These are phyloP conservation scores for Pouteria glomerata DNA, from an alignment of 148 eudicot species.

Conservation along the genomic window DNA sequence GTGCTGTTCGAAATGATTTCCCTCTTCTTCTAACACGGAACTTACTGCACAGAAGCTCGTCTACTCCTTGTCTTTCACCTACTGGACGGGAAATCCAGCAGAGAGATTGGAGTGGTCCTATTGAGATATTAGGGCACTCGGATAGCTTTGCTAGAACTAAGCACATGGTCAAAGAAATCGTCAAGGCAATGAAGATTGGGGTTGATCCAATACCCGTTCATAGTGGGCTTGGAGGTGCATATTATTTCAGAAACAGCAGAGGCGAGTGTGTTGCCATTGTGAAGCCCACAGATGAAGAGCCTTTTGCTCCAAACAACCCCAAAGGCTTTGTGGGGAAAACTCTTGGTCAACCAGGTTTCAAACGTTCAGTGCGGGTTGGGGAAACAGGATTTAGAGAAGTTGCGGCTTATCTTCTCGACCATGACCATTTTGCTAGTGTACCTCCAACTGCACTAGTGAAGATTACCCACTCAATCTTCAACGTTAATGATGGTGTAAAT, in stretches of 20 bases:
- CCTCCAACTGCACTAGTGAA: constrained; percentile 34
- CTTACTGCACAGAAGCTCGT: constrained; percentile 23
- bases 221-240: constrained; percentile 33
- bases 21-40: constrained; percentile 29
- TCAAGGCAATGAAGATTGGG: constrained; percentile 23
- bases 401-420: constrained; percentile 30
- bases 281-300: constrained; percentile 36
- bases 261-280: constrained; percentile 31
- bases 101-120: constrained; percentile 22
- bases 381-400: constrained; percentile 36
- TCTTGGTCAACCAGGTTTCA: constrained; percentile 31
- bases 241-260: constrained; percentile 25
- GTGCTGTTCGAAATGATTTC: constrained; percentile 22
- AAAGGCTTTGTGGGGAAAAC: constrained; percentile 28
- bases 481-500: constrained; percentile 28
- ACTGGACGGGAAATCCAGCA: constrained; percentile 20
- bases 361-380: constrained; percentile 27
- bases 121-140: constrained; percentile 27
- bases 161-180: constrained; percentile 22
- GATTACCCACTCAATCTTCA: constrained; percentile 29
- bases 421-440: constrained; percentile 29
- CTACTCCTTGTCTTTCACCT: constrained; percentile 28
- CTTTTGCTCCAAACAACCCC: too few species aligned
- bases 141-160: constrained; percentile 15
- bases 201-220: constrained; percentile 27